Conservation (phyloP, 306 rosid genomes). For the cucumber (Cucumis sativus) region Cucumber_9930_V3 NC_026661.2:20121501-20122000, state of each 20-base stretch:
- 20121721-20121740: neutral
- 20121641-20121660: neutral
- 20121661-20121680: neutral
- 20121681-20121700: neutral
- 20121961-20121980: neutral
- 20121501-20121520: too few relatives aligned
- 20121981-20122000: slow-evolving; percentile 30
- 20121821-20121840: slow-evolving; percentile 79
- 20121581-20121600: neutral
- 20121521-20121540: neutral
- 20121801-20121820: slow-evolving; percentile 66
- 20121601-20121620: too few relatives aligned
- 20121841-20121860: slow-evolving; percentile 90
- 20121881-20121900: neutral
- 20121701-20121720: neutral
- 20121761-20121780: slow-evolving; percentile 92
- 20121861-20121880: slow-evolving; percentile 12
- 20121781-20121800: slow-evolving; percentile 86
- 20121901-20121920: neutral
- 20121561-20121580: neutral
- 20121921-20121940: neutral
- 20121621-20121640: neutral
- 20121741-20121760: slow-evolving; percentile 22
- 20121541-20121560: neutral
- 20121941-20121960: neutral